Base-by-base conservation (phyloP, 23 red algal genomes). In the Gracilaria gracilis region DNA sequence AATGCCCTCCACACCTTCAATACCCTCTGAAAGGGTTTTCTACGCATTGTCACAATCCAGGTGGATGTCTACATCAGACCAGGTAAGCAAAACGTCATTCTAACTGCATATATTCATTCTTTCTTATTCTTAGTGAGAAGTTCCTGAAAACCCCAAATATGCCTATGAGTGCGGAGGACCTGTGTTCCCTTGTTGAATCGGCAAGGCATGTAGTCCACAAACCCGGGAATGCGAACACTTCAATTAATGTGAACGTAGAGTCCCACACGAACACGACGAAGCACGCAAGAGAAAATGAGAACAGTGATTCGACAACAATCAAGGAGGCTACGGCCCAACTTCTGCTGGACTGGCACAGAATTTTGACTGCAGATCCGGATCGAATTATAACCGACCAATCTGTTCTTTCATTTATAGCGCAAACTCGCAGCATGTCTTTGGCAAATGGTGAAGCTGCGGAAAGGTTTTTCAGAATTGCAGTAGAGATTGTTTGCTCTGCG, bases 261-360 rank as follows among this genome's bases (percentile, higher is more conserved):
- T 44, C 67, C 39, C 44, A 81, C 24, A 28, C 35, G 24, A 38
- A 29, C 57, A 65, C 40, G 16, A 31, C 76, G n/a, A 90, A 69
- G 20, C 34, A 90, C 32, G 19, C 46, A 36, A 80, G 65, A 50
- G 88, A 83, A 48, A 47, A 55, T 38, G 83, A 82, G 14, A 46
- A 17, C 74, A 59, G 23, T 20, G 84, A 86, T 73, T 73, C 75
- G 4, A n/a, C 76, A 16, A 71, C 71, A 32, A 54, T 37, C 14
- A 85, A 75, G 23, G 88, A 96, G 16, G 53, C 53, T 8, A 67
- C 92, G 25, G 80, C 54, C 50, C 8, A 50, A 23, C 9, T 93
- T 28, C 15, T 97, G 28, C 57, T 80, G 13, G 90, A 93, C 23
- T 97, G 95, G 95, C 61, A 83, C 23, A 65, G 86, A 39, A 23